Evolutionary conservation across 331 rosid species (phyloP).

Genomic region (Dryas integrifolia): DNA sequence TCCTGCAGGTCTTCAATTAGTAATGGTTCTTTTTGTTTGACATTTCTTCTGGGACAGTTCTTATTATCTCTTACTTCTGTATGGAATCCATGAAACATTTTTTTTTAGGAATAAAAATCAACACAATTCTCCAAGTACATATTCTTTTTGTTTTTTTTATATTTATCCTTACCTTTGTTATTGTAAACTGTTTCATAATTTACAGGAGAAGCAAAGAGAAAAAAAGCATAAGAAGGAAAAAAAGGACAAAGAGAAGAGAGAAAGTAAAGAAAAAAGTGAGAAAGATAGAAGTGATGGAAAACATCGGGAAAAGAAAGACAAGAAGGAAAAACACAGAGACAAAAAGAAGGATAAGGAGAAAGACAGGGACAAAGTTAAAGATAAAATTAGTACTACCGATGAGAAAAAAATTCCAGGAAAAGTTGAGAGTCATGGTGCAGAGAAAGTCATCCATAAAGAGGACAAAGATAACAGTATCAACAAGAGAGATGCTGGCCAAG

Average conservation of each 20-base stretch:
- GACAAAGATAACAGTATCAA: slow-evolving; percentile 43
- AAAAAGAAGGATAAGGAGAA: slow-evolving; percentile 55
- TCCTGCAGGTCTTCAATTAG: neutral
- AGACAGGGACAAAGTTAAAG: slow-evolving; percentile 48
- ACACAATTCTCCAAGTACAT: neutral
- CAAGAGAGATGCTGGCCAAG: slow-evolving; percentile 47
- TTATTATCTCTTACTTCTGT: neutral
- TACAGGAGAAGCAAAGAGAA: slow-evolving; percentile 74
- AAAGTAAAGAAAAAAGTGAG: slow-evolving; percentile 60
- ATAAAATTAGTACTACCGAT: slow-evolving; percentile 36
- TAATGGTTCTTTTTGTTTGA: neutral
- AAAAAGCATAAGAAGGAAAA: slow-evolving; percentile 70
- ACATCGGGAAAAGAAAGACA: slow-evolving; percentile 71
- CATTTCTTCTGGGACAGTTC: neutral
- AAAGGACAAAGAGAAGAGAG: slow-evolving; percentile 69
- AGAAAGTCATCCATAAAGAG: slow-evolving; percentile 47
- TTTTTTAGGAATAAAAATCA: neutral
- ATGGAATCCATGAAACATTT: neutral
- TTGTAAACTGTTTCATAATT: slow-evolving; percentile 5
- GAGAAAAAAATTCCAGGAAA: slow-evolving; percentile 51
- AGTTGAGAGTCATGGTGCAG: slow-evolving; percentile 40
- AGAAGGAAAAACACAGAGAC: slow-evolving; percentile 65
- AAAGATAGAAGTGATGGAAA: slow-evolving; percentile 72
- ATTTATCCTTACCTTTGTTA: neutral
- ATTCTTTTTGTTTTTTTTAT: neutral